phyloP scores from a whole-genome alignment of 2,329 filamentous ascomycete species.

The Fusarium chlamydosporum region DNA sequence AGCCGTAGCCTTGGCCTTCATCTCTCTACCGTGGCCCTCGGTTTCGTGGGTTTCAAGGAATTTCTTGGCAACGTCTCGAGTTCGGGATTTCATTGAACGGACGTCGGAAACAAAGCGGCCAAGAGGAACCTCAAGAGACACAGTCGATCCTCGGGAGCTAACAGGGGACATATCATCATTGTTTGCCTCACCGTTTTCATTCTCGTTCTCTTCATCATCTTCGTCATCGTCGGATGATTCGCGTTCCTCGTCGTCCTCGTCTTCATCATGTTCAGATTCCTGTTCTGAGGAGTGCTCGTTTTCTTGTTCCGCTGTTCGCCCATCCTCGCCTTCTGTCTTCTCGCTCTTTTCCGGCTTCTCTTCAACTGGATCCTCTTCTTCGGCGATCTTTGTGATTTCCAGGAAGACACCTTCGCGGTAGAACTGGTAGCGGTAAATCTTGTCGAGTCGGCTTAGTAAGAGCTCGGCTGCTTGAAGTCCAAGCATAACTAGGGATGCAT shows the following conservation, averaged over 20 bases:
- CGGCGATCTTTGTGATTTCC: constrained; percentile 87
- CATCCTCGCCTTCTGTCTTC: constrained; percentile 45
- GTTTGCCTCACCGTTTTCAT: constrained; percentile 65
- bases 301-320: constrained; percentile 50
- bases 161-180: constrained; percentile 74
- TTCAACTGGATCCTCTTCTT: constrained; percentile 56
- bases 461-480: constrained; percentile 92
- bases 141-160: constrained; percentile 76
- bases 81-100: constrained; percentile 73
- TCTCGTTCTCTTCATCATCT: constrained; percentile 65
- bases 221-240: constrained; percentile 61
- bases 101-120: constrained; percentile 63
- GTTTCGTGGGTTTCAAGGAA: constrained; percentile 89
- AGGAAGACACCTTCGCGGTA: constrained; percentile 96
- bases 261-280: constrained; percentile 49
- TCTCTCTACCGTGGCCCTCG: constrained; percentile 76
- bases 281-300: constrained; percentile 52
- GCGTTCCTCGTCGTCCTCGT: constrained; percentile 55
- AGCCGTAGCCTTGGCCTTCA: constrained; percentile 82
- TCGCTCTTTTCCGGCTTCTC: constrained; percentile 34
- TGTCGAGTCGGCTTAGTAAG: constrained; percentile 84
- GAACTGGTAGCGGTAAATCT: constrained; percentile 95
- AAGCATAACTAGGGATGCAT: constrained; percentile 86
- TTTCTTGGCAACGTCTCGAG: constrained; percentile 81
- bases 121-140: constrained; percentile 71